phyloP scores from a whole-genome alignment of 371 early-diverging fungal genomes.

The Mucor circinelloides region DNA sequence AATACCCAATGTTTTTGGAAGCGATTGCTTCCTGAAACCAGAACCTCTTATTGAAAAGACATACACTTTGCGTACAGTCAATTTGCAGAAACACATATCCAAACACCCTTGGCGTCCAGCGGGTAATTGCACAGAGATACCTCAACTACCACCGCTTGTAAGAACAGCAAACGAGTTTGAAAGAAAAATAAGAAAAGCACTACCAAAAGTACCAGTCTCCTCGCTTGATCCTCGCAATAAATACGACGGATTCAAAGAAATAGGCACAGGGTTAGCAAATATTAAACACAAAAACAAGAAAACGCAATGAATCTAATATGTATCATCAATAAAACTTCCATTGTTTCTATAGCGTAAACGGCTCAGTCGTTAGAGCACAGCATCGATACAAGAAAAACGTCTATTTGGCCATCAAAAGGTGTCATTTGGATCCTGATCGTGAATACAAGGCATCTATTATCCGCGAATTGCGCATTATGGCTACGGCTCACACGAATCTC shows the following conservation, averaged over 20 bases:
- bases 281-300: neutral
- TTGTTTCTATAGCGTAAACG: constrained; percentile 45
- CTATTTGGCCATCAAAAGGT: constrained; percentile 50
- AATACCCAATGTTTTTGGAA: constrained; percentile 51
- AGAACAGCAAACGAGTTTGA: constrained; percentile 47
- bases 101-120: constrained; percentile 52
- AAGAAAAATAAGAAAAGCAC: constrained; percentile 41
- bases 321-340: neutral
- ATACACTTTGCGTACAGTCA: constrained; percentile 32
- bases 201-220: constrained; percentile 43
- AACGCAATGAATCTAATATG: neutral
- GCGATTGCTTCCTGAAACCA: constrained; percentile 46
- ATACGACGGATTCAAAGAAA: constrained; percentile 48
- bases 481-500: constrained; percentile 45
- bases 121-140: constrained; percentile 41
- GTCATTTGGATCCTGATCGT: constrained; percentile 49
- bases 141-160: constrained; percentile 44
- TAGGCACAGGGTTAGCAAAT: constrained; percentile 51
- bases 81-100: constrained; percentile 43
- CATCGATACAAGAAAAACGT: constrained; percentile 47
- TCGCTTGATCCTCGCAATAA: constrained; percentile 47
- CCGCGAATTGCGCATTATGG: constrained; percentile 54
- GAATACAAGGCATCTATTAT: constrained; percentile 53
- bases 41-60: constrained; percentile 34
- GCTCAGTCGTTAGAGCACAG: constrained; percentile 45